phyloP scores from a whole-genome alignment of 192 early-diverging fungal genomes.

The Dissophora globulifera region DNA sequence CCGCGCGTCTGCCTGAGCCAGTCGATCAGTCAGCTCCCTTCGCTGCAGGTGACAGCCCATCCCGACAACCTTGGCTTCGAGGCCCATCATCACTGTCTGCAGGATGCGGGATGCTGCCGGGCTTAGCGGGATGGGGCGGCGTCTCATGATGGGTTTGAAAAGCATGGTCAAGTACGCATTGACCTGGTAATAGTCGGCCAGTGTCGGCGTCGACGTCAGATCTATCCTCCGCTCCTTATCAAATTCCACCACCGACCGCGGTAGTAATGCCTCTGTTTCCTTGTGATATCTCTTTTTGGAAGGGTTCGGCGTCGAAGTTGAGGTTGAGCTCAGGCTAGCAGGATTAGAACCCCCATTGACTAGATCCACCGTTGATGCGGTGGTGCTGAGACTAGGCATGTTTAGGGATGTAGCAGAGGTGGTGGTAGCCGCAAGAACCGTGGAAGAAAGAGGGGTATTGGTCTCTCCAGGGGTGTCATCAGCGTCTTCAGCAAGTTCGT shows the following conservation, averaged over 20 bases:
- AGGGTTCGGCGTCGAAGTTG: no score
- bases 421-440: neutral
- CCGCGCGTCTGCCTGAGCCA: neutral
- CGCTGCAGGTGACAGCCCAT: conserved; percentile 43
- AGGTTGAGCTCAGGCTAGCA: no score
- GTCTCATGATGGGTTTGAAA: neutral
- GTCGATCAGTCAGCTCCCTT: conserved; percentile 5
- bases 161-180: conserved; percentile 19
- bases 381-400: neutral
- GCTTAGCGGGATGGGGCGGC: neutral
- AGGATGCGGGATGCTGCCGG: conserved; percentile 14
- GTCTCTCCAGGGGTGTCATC: neutral
- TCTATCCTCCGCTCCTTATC: no score
- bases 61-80: conserved; percentile 26
- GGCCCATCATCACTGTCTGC: conserved; percentile 13
- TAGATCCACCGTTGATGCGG: neutral
- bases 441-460: neutral
- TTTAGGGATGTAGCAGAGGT: neutral
- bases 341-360: no score
- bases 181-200: conserved; percentile 33
- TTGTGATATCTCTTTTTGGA: no score
- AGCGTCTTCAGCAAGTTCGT: no score
- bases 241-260: no score
- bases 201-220: neutral
- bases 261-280: no score